These are phyloP conservation scores for Russula sp. DNA, from an alignment of 768 basidiomycete species.

Conservation along the genomic window DNA sequence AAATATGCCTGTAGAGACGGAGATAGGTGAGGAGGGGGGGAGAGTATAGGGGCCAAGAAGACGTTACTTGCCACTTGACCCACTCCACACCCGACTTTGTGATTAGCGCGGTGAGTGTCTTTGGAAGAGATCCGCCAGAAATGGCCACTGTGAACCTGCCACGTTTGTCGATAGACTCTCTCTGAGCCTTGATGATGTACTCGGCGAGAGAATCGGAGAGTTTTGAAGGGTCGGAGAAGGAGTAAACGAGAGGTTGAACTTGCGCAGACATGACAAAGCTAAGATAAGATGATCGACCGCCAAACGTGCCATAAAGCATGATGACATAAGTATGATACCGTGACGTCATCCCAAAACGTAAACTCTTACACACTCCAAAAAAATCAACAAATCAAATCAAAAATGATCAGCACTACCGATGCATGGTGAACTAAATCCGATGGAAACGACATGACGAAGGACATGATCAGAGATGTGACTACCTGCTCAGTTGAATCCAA, in stretches of 20 bases:
- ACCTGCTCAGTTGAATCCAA: too few relatives aligned
- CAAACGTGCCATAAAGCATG: not conserved
- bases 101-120: constrained; percentile 67
- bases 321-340: not conserved
- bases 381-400: too few relatives aligned
- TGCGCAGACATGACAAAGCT: not conserved
- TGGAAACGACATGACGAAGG: too few relatives aligned
- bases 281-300: not conserved
- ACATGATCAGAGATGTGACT: too few relatives aligned
- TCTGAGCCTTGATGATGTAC: constrained; percentile 84
- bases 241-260: constrained; percentile 48
- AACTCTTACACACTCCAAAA: too few relatives aligned
- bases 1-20: constrained; percentile 71
- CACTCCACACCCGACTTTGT: constrained; percentile 64
- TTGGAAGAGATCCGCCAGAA: constrained; percentile 89
- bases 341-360: constrained; percentile 5
- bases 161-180: constrained; percentile 81
- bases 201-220: constrained; percentile 64
- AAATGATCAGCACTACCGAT: too few relatives aligned
- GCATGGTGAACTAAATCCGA: too few relatives aligned
- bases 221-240: constrained; percentile 49
- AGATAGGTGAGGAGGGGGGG: not conserved
- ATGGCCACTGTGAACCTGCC: constrained; percentile 89
- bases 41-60: not conserved
- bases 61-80: constrained; percentile 77